Conservation (phyloP, 352 stramenopile species). For the Achlya hypogyna region DNA sequence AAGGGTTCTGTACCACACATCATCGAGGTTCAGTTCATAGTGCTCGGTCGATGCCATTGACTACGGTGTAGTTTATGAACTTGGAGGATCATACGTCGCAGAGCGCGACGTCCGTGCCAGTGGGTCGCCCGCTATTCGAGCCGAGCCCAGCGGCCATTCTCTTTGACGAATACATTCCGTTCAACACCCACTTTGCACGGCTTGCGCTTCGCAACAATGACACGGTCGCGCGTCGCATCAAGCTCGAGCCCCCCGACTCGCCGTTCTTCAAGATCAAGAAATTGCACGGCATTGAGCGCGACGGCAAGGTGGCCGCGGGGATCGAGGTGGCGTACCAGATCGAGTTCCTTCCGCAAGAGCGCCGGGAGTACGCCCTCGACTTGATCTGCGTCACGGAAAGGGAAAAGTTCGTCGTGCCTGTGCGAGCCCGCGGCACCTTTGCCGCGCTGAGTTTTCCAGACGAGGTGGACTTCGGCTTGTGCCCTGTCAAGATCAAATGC, state of each 20-base stretch:
- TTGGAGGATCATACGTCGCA: slow-evolving; percentile 58
- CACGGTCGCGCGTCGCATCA: slow-evolving; percentile 81
- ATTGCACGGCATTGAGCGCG: slow-evolving; percentile 26
- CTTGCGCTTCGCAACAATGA: slow-evolving; percentile 90
- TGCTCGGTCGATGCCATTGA: neutral
- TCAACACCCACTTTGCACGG: slow-evolving; percentile 68
- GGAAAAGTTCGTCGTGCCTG: slow-evolving; percentile 90
- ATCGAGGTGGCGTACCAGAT: slow-evolving; percentile 90
- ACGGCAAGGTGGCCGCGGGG: slow-evolving; percentile 85
- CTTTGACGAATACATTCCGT: slow-evolving; percentile 90
- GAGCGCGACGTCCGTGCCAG: slow-evolving; percentile 54
- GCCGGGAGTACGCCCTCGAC: slow-evolving; percentile 81
- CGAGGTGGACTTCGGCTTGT: slow-evolving; percentile 76
- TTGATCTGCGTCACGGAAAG: slow-evolving; percentile 91
- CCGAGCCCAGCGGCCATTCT: slow-evolving; percentile 69
- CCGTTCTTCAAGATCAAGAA: slow-evolving; percentile 81
- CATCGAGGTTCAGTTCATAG: slow-evolving; percentile 5
- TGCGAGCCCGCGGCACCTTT: slow-evolving; percentile 74
- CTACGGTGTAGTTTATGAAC: slow-evolving; percentile 37
- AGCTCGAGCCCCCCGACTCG: slow-evolving; percentile 75
- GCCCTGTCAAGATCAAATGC: slow-evolving; percentile 78
- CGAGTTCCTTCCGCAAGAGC: slow-evolving; percentile 86
- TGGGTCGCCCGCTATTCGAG: slow-evolving; percentile 85
- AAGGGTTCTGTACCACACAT: neutral
- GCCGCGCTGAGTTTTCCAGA: slow-evolving; percentile 87